These are phyloP conservation scores for Butyriboletus loyo DNA, from an alignment of 768 basidiomycete species.

Conservation along the genomic window DNA sequence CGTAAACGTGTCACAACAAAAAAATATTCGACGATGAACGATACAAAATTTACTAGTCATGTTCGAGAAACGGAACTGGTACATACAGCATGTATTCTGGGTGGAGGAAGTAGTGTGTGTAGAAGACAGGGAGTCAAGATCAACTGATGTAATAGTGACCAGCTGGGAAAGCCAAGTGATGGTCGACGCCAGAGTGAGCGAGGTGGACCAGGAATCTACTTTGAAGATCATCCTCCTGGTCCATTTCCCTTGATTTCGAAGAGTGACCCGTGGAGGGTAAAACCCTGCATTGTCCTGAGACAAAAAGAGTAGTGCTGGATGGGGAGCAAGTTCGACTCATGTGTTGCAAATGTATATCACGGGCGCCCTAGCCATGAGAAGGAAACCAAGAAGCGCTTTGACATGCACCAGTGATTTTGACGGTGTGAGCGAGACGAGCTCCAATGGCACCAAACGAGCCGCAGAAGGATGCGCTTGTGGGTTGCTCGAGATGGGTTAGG, in stretches of 20 bases:
- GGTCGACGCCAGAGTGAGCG: background rate
- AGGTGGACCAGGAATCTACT: background rate
- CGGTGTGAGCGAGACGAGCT: conserved; percentile 19
- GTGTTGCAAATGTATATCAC: background rate
- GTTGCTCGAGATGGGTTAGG: conserved; percentile 4
- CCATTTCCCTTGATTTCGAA: background rate
- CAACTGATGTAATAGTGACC: background rate
- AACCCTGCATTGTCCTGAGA: background rate
- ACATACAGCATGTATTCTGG: background rate
- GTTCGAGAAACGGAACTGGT: background rate
- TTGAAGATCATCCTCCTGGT: background rate
- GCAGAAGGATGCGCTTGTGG: conserved; percentile 22
- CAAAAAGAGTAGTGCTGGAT: background rate
- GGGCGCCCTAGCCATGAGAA: conserved; percentile 19
- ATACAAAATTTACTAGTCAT: background rate
- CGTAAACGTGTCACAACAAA: no score
- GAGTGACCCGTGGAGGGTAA: background rate
- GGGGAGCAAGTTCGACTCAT: background rate
- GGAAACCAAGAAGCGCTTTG: conserved; percentile 20
- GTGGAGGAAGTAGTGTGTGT: background rate
- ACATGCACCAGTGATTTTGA: conserved; percentile 17
- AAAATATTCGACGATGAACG: no score
- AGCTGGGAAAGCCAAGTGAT: background rate
- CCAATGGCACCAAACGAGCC: conserved; percentile 27
- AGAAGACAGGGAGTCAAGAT: background rate